phyloP scores from a whole-genome alignment of 305 asterid species.

The Solanum hybrid region DNA sequence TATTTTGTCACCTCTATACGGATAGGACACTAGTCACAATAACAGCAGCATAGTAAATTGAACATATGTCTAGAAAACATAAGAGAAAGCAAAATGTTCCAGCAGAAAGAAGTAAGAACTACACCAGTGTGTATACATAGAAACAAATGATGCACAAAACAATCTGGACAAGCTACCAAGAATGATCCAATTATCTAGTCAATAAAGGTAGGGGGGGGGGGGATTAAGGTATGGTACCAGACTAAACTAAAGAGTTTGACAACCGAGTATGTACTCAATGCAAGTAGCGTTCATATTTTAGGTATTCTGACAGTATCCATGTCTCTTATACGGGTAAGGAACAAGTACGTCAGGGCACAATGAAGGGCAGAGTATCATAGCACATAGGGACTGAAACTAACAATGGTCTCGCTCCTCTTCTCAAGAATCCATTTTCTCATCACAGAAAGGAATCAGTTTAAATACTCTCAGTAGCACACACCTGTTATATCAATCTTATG shows the following conservation, averaged over 20 bases:
- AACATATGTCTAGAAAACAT: neutral
- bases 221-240: neutral
- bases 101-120: neutral
- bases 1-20: neutral
- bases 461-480: constrained; percentile 1
- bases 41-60: neutral
- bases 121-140: neutral
- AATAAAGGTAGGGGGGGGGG: neutral
- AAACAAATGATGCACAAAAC: neutral
- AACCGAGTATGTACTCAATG: neutral
- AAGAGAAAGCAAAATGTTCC: neutral
- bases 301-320: neutral
- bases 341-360: neutral
- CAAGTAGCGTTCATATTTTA: neutral
- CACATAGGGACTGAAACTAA: neutral
- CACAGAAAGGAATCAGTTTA: neutral
- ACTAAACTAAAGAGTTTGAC: neutral
- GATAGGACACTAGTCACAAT: neutral
- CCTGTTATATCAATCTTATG: constrained; percentile 34
- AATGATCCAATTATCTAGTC: neutral
- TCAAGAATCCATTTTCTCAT: neutral
- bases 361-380: neutral
- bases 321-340: neutral
- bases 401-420: neutral
- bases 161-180: neutral